Conservation (phyloP, 768 basidiomycete species). For the Tylopilus plumbeoviolaceoides region DNA sequence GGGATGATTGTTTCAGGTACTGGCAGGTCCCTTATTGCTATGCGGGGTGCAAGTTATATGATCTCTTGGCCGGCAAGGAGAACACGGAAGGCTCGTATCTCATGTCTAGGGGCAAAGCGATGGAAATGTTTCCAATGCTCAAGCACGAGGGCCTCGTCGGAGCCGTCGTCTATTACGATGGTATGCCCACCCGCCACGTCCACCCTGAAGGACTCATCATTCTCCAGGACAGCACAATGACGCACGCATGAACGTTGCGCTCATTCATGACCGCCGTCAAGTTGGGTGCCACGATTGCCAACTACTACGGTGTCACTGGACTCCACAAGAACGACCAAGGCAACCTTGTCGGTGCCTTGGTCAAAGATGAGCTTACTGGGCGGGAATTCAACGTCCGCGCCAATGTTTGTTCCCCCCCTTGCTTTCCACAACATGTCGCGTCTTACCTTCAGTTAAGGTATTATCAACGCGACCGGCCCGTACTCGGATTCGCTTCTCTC, state of each 20-base stretch:
- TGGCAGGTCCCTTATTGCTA: slow-evolving; percentile 98
- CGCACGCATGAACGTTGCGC: slow-evolving; percentile 94
- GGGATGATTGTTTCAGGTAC: slow-evolving; percentile 46
- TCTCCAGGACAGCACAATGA: slow-evolving; percentile 92
- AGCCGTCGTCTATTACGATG: slow-evolving; percentile 96
- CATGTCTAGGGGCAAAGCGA: slow-evolving; percentile 90
- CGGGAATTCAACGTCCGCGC: slow-evolving; percentile 78
- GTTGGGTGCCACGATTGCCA: slow-evolving; percentile 81
- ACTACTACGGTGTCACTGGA: slow-evolving; percentile 82
- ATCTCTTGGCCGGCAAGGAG: slow-evolving; percentile 89
- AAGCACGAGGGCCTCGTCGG: slow-evolving; percentile 90
- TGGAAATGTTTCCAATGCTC: slow-evolving; percentile 96
- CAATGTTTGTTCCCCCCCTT: slow-evolving; percentile 43
- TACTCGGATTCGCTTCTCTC: slow-evolving; percentile 83
- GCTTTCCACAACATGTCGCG: neutral
- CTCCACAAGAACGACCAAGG: slow-evolving; percentile 66
- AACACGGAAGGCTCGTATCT: slow-evolving; percentile 96
- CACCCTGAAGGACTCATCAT: neutral
- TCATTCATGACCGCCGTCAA: slow-evolving; percentile 94
- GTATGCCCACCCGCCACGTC: slow-evolving; percentile 37
- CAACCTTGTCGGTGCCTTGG: slow-evolving; percentile 67
- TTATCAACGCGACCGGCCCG: slow-evolving; percentile 97
- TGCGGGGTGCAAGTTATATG: slow-evolving; percentile 95
- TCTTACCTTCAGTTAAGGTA: slow-evolving; percentile 46
- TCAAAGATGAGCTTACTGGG: slow-evolving; percentile 81